phyloP scores from a whole-genome alignment of 371 early-diverging fungal species.

The Umbelopsis sp. region DNA sequence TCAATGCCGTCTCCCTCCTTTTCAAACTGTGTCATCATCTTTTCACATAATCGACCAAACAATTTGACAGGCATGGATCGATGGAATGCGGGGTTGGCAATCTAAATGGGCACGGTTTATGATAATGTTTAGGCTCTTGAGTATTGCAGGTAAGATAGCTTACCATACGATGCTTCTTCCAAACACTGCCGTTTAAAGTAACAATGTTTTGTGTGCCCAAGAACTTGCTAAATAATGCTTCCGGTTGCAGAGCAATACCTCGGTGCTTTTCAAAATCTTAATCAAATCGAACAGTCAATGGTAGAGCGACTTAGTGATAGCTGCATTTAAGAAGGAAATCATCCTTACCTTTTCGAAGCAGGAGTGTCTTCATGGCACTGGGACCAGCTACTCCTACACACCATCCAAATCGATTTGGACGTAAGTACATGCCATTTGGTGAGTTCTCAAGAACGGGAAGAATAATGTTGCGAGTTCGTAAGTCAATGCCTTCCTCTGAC shows the following conservation, averaged over 20 bases:
- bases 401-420: conserved; percentile 28
- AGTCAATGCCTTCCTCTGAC: neutral
- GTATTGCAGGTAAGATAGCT: neutral
- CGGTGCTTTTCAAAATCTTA: neutral
- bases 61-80: conserved; percentile 38
- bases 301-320: neutral
- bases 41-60: conserved; percentile 32
- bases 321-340: neutral
- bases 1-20: conserved; percentile 20
- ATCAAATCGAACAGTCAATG: neutral
- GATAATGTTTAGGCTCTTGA: neutral
- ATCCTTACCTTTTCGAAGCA: conserved; percentile 37
- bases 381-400: conserved; percentile 36
- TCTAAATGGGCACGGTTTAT: conserved; percentile 8
- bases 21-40: conserved; percentile 22
- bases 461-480: neutral
- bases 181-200: conserved; percentile 15
- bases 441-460: neutral
- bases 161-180: conserved; percentile 24
- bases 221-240: neutral
- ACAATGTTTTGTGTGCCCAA: conserved; percentile 9
- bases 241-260: neutral
- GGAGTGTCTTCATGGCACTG: conserved; percentile 24
- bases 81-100: conserved; percentile 48
- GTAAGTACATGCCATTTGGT: neutral